Conservation (phyloP, 352 stramenopile species). For the Phytopythium litorale region DNA sequence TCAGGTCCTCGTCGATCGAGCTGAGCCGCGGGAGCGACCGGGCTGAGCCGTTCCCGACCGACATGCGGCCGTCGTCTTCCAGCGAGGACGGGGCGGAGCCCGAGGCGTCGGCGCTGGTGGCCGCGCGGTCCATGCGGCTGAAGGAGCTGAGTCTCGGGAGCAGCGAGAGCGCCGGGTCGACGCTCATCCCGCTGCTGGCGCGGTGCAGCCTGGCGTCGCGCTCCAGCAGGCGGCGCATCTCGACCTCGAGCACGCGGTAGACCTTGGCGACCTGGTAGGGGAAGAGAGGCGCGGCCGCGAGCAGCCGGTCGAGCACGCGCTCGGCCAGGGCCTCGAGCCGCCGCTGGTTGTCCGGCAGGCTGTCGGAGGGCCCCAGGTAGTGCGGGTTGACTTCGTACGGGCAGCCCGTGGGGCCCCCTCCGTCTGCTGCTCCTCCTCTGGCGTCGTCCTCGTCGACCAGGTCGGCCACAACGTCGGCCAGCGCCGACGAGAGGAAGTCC, state of each 20-base stretch:
- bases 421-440: conserved; percentile 1
- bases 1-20: conserved; percentile 46
- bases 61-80: neutral
- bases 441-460: conserved; percentile 35
- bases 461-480: conserved; percentile 46
- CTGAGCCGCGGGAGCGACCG: conserved; percentile 46
- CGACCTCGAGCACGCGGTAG: conserved; percentile 62
- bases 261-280: conserved; percentile 78
- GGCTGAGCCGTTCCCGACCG: conserved; percentile 21
- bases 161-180: neutral
- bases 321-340: conserved; percentile 51
- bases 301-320: conserved; percentile 45
- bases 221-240: conserved; percentile 74
- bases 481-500: conserved; percentile 60
- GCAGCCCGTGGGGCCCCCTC: neutral
- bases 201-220: conserved; percentile 45
- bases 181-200: conserved; percentile 12
- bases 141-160: conserved; percentile 50
- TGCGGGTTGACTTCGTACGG: conserved; percentile 64
- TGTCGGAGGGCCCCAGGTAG: conserved; percentile 31
- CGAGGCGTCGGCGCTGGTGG: neutral
- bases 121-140: conserved; percentile 12
- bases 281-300: conserved; percentile 44
- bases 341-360: conserved; percentile 46
- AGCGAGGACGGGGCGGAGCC: neutral